Percentiles rank a stretch among this genome's conserved stretches.
These are phyloP conservation scores for Cercospora sesami DNA, from an alignment of 2,329 filamentous ascomycete species.

Conservation along the genomic window DNA sequence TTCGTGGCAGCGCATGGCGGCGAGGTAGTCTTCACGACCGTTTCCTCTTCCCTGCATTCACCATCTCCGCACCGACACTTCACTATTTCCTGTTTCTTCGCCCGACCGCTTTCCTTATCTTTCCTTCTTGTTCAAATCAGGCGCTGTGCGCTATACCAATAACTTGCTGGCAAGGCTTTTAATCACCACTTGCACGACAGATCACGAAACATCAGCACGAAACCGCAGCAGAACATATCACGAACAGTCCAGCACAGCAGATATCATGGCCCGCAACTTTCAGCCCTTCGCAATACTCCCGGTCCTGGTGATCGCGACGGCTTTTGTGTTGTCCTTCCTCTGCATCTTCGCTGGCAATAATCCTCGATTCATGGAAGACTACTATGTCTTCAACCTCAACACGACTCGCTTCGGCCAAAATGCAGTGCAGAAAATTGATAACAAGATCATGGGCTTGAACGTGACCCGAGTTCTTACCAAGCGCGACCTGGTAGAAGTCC, in stretches of 20 bases:
- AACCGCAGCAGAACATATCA: neutral
- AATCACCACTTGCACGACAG: neutral
- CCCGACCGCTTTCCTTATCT: neutral
- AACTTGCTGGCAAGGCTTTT: conserved; percentile 13
- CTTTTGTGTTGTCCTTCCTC: conserved; percentile 60
- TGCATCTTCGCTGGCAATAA: conserved; percentile 63
- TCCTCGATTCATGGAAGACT: conserved; percentile 57
- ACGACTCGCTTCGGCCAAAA: conserved; percentile 55
- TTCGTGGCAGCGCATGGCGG: neutral
- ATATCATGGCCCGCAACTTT: conserved; percentile 18
- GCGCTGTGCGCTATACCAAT: conserved; percentile 11
- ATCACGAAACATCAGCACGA: neutral
- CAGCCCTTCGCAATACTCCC: conserved; percentile 30
- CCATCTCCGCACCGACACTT: conserved; percentile 4
- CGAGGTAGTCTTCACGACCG: neutral
- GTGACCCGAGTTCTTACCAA: conserved; percentile 24
- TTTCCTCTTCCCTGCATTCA: conserved; percentile 12
- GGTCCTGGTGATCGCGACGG: conserved; percentile 49
- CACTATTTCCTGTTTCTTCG: conserved; percentile 5
- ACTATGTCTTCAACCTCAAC: conserved; percentile 60
- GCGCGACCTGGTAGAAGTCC: conserved; percentile 20
- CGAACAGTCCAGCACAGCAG: neutral
- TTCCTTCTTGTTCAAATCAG: neutral
- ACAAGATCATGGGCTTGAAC: conserved; percentile 31
- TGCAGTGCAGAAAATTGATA: conserved; percentile 35